A percentile compares a stretch with the other conserved stretches of the same genome.
These are phyloP conservation scores for Calonectria multiphialidica DNA, from an alignment of 2,329 filamentous ascomycete species.

Conservation along the genomic window DNA sequence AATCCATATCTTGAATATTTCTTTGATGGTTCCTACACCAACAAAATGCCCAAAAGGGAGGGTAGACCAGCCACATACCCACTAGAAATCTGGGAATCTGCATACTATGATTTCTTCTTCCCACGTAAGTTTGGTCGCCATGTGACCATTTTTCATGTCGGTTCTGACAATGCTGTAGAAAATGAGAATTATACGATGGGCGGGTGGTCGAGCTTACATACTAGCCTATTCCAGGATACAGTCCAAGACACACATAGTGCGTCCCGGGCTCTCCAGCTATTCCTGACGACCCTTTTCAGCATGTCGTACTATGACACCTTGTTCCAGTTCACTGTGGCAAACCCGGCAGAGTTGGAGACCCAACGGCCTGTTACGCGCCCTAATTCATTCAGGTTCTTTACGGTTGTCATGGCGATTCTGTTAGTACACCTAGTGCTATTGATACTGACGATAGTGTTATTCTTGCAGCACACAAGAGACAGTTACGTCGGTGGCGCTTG, in stretches of 20 bases:
- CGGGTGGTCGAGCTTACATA: background rate
- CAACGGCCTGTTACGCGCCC: background rate
- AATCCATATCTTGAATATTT: background rate
- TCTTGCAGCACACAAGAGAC: background rate
- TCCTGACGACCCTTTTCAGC: background rate
- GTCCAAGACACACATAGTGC: background rate
- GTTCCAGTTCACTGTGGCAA: background rate
- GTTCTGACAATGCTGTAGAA: background rate
- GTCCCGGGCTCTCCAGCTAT: background rate
- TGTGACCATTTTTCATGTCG: background rate
- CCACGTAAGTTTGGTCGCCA: background rate
- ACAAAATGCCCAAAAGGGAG: background rate
- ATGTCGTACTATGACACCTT: background rate
- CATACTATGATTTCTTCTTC: background rate
- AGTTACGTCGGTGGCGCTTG: background rate
- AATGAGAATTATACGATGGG: too few species aligned
- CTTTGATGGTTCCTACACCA: background rate
- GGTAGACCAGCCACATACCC: background rate
- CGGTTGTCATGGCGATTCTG: background rate
- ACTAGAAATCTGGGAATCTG: background rate
- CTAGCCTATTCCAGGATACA: background rate
- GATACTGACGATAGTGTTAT: background rate
- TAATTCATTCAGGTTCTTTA: background rate
- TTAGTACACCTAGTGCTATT: background rate
- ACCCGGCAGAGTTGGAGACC: background rate